Evolutionary conservation across 202 grass and related monocot species (phyloP), one percentile per base, ranked within the genome.

Genomic region (Dendrocalamus latiflorus): DNA sequence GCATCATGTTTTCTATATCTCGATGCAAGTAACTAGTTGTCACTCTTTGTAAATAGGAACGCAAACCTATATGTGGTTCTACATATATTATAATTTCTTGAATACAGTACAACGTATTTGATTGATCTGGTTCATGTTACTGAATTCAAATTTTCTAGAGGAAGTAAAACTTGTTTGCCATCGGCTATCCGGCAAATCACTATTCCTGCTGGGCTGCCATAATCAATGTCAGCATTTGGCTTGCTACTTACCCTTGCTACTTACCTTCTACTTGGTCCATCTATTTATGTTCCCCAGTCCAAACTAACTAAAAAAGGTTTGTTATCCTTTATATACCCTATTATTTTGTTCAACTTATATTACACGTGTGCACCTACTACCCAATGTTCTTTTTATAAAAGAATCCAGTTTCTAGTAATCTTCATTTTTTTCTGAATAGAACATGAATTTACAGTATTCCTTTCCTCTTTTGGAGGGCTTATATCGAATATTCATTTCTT

Each of bases 1-100:
- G 20, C 36, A 20, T 14, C 7, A 43, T 85, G 18, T 70, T 76
- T 65, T 77, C 9, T 45, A 53, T 51, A 53, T 74, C 81, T 84
- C 6, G n/a, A 62, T 64, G 36, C 8, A 42, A 9, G 15, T 55
- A 51, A 51, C 47, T 75, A 30, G 56, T 28, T 44, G 41, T 28
- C 6, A 24, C 38, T 37, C 4, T 44, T 25, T 13, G 1, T 21
- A 25, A 24, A 78, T 63, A 53, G 4, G 15, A 30, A 14, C 8
- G 63, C 42, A 25, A 53, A 70, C 43, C 20, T 64, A 59, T 14
- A 5, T 14, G 8, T 10, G 15, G 4, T 48, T 59, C 13, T 68
- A 60, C 4, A 17, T 37, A 50, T 67, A 16, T 26, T 50, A 44
- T 9, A 38, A 74, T 41, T 49, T 16, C 22, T 67, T 56, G 13